These are phyloP conservation scores for Kodamaea ohmeri DNA, from an alignment of 1,139 yeast species.

Conservation along the genomic window DNA sequence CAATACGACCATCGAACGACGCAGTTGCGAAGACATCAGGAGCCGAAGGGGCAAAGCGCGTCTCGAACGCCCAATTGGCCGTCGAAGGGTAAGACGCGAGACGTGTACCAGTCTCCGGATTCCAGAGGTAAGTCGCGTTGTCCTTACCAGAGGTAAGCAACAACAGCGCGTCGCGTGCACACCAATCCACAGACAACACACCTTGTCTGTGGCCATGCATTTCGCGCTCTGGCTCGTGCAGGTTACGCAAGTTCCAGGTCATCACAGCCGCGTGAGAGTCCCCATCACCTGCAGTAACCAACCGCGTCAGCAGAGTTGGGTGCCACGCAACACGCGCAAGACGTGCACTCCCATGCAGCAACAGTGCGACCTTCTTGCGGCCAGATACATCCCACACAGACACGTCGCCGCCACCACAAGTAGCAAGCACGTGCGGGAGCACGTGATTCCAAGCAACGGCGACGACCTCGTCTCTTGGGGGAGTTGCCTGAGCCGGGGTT, in stretches of 20 bases:
- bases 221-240: slow-evolving; percentile 80
- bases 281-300: slow-evolving; percentile 82
- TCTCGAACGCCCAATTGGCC: slow-evolving; percentile 90
- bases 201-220: slow-evolving; percentile 86
- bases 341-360: slow-evolving; percentile 64
- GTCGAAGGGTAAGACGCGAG: slow-evolving; percentile 89
- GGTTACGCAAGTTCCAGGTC: slow-evolving; percentile 92
- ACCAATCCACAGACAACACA: slow-evolving; percentile 90
- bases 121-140: slow-evolving; percentile 86
- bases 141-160: slow-evolving; percentile 90
- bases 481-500: slow-evolving; percentile 74
- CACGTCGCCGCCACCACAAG: slow-evolving; percentile 79
- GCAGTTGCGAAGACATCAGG: slow-evolving; percentile 95
- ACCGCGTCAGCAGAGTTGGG: slow-evolving; percentile 77
- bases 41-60: slow-evolving; percentile 79
- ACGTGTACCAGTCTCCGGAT: slow-evolving; percentile 67
- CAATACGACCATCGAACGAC: slow-evolving; percentile 84
- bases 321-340: slow-evolving; percentile 83
- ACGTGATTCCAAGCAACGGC: slow-evolving; percentile 88
- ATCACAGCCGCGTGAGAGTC: slow-evolving; percentile 79
- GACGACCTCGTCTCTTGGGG: slow-evolving; percentile 79
- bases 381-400: slow-evolving; percentile 93
- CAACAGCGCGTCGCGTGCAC: slow-evolving; percentile 73
- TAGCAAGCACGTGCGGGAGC: slow-evolving; percentile 84
- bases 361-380: slow-evolving; percentile 82